Evolutionary conservation across 1,139 yeast genomes (phyloP).

Genomic region (Kodamaea anthophila): DNA sequence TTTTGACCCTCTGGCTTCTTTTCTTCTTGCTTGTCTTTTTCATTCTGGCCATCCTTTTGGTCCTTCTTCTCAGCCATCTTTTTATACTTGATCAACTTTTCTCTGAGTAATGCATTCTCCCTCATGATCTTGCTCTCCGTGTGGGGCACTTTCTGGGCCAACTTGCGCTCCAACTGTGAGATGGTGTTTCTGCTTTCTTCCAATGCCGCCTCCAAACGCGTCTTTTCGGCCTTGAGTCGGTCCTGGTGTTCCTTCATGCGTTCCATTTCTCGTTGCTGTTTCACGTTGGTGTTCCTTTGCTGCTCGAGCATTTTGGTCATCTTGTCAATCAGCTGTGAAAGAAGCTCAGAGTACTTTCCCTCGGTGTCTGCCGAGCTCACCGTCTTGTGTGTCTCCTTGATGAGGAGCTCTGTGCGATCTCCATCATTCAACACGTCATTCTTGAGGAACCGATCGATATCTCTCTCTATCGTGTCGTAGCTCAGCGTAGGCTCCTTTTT

Average conservation of each 20-base stretch:
- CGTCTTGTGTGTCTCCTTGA: conserved; percentile 26
- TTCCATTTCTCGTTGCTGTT: conserved; percentile 15
- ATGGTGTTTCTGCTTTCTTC: conserved; percentile 10
- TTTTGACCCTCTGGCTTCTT: conserved; percentile 1
- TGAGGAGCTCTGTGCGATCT: conserved; percentile 19
- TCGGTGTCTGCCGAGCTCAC: conserved; percentile 20
- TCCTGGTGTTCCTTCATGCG: conserved; percentile 3
- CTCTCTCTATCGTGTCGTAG: conserved; percentile 10
- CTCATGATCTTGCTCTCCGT: conserved; percentile 14
- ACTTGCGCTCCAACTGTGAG: conserved; percentile 9
- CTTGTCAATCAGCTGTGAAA: conserved; percentile 19
- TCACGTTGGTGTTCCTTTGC: conserved; percentile 13
- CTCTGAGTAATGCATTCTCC: conserved; percentile 28
- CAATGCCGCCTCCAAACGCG: conserved; percentile 5
- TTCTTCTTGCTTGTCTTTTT: conserved; percentile 3
- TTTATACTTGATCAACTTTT: conserved; percentile 31
- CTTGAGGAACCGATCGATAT: conserved; percentile 9
- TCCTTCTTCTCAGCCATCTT: conserved; percentile 20
- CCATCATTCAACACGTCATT: conserved; percentile 8
- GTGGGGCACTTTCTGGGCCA: conserved; percentile 11
- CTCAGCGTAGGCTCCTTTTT: conserved; percentile 7
- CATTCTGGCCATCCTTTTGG: conserved; percentile 5
- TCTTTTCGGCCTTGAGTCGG: conserved; percentile 4
- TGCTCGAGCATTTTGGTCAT: conserved; percentile 18
- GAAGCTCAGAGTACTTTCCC: conserved; percentile 19